Conservation (phyloP, 169 alveolate species). For the Plasmodium blacklocki region DNA sequence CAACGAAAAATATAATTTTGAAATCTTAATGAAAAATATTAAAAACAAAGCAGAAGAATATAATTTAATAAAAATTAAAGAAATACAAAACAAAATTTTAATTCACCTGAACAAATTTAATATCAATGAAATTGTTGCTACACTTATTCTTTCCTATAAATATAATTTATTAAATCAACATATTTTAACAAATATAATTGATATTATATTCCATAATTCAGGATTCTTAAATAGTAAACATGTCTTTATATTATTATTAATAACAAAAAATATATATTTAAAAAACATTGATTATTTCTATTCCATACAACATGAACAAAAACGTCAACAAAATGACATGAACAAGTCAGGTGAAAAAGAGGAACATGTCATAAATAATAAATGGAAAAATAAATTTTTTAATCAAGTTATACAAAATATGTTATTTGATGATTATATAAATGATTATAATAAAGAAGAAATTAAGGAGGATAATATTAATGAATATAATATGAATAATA, state of each 20-base stretch:
- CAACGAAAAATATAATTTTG: constrained; percentile 56
- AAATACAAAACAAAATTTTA: constrained; percentile 51
- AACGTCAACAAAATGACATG: background rate
- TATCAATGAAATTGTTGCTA: constrained; percentile 46
- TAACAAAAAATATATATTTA: constrained; percentile 4
- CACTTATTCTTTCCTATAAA: constrained; percentile 33
- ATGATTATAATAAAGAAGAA: too few relatives aligned
- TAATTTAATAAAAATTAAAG: constrained; percentile 68
- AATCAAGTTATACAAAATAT: too few relatives aligned
- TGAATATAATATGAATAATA: too few relatives aligned
- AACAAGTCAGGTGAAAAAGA: too few relatives aligned
- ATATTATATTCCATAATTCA: constrained; percentile 35
- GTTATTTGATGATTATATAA: too few relatives aligned
- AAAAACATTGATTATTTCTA: background rate
- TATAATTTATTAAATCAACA: constrained; percentile 48
- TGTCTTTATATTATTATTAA: constrained; percentile 30
- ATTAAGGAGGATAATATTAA: too few relatives aligned
- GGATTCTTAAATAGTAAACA: constrained; percentile 62
- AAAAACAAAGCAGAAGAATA: constrained; percentile 67
- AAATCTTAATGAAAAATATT: constrained; percentile 57
- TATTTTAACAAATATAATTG: constrained; percentile 19
- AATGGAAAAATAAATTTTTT: too few relatives aligned
- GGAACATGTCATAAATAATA: too few relatives aligned
- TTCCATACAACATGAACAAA: background rate
- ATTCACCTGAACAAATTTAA: constrained; percentile 43